Conservation (phyloP, 768 basidiomycete genomes). For the Guyanaporus albipodus region DNA sequence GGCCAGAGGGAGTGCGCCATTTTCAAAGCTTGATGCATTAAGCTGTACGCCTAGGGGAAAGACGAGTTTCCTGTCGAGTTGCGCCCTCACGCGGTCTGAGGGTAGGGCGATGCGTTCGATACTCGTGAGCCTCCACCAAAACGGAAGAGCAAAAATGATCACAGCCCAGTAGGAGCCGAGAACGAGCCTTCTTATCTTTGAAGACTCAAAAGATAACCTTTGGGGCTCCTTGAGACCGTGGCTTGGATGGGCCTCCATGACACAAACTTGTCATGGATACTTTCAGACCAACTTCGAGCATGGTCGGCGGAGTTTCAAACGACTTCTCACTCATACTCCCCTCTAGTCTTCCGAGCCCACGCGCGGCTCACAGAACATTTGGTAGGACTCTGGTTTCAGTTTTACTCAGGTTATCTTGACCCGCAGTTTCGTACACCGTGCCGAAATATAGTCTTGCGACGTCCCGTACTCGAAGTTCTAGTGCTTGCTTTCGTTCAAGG, state of each 20-base stretch:
- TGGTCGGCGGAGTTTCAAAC: conserved; percentile 33
- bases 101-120: conserved; percentile 82
- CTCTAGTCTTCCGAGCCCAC: conserved; percentile 13
- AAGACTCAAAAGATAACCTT: conserved; percentile 49
- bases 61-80: conserved; percentile 41
- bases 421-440: conserved; percentile 4
- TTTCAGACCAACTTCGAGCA: conserved; percentile 11
- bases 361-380: conserved; percentile 5
- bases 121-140: conserved; percentile 93
- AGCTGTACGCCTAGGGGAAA: conserved; percentile 45
- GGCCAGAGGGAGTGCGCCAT: conserved; percentile 14
- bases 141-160: conserved; percentile 73
- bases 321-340: conserved; percentile 21
- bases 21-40: conserved; percentile 25
- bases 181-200: conserved; percentile 51
- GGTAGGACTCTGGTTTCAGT: conserved; percentile 4
- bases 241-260: conserved; percentile 23
- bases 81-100: conserved; percentile 48
- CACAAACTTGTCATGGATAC: conserved; percentile 11
- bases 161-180: conserved; percentile 75
- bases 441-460: background rate
- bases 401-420: conserved; percentile 1
- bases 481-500: conserved; percentile 3
- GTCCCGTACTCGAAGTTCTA: conserved; percentile 3
- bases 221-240: conserved; percentile 42